Evolutionary conservation across 2,329 filamentous ascomycete genomes (phyloP).

Genomic region (Claviceps paspali): DNA sequence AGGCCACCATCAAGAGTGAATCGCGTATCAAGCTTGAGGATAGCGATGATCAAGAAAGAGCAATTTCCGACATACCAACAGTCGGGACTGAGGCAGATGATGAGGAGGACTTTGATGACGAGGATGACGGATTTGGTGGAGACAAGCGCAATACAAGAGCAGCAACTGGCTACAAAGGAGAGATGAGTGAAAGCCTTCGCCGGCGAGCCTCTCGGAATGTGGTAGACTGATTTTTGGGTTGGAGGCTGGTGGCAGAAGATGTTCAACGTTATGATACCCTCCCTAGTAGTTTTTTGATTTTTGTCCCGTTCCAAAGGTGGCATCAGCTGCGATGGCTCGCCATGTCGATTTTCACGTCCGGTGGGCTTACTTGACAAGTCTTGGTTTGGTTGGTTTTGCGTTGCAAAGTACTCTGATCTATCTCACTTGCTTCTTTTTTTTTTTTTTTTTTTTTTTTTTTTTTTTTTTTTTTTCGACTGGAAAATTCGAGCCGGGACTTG

Average conservation of each 20-base stretch:
- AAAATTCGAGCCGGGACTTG: not conserved
- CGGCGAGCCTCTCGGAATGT: constrained; percentile 15
- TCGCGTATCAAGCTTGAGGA: constrained; percentile 21
- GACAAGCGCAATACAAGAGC: constrained; percentile 30
- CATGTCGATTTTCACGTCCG: no score
- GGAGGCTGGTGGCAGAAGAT: constrained; percentile 1
- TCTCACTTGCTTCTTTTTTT: no score
- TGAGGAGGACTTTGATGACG: constrained; percentile 26
- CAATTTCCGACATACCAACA: constrained; percentile 19
- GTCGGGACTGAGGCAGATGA: constrained; percentile 30
- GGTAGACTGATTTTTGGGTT: constrained; percentile 6
- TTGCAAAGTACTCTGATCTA: no score
- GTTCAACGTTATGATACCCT: constrained; percentile 2
- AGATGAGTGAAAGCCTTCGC: constrained; percentile 17
- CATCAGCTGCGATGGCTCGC: not conserved
- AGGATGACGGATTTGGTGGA: constrained; percentile 14
- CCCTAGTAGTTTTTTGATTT: not conserved
- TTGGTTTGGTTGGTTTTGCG: no score
- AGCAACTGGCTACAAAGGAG: constrained; percentile 38
- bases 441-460: no score
- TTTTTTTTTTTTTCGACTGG: not conserved
- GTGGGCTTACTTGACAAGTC: no score
- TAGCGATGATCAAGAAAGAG: constrained; percentile 11
- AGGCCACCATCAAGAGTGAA: constrained; percentile 26
- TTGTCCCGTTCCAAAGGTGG: not conserved